A percentile compares a stretch with the other conserved stretches of the same genome.
Evolutionary conservation across 2,329 filamentous ascomycete genomes (phyloP).

Genomic region (Cercospora nicotianae): DNA sequence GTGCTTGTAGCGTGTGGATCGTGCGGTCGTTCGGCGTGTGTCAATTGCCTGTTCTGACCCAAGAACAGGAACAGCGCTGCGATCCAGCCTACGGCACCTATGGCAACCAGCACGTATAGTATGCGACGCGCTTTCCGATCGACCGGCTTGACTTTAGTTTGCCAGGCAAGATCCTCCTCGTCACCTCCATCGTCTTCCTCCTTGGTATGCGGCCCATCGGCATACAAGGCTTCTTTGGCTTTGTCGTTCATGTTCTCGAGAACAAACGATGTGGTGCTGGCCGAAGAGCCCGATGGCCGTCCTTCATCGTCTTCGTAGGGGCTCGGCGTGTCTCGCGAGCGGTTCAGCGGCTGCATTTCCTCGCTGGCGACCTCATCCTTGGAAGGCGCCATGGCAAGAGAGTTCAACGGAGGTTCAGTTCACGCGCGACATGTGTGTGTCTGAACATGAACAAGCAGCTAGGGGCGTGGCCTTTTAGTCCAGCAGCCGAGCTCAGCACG

Average conservation of each 20-base stretch:
- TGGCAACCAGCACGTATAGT: constrained; percentile 60
- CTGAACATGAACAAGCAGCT: not conserved
- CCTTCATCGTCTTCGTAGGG: constrained; percentile 39
- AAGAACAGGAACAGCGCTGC: constrained; percentile 68
- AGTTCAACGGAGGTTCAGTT: not conserved
- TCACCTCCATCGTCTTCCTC: constrained; percentile 50
- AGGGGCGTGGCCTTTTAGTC: not conserved
- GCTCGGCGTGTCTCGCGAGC: constrained; percentile 34
- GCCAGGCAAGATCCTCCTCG: constrained; percentile 48
- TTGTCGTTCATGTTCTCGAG: constrained; percentile 72
- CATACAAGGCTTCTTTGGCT: constrained; percentile 50
- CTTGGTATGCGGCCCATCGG: constrained; percentile 40
- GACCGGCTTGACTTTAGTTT: constrained; percentile 51
- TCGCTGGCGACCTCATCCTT: constrained; percentile 35
- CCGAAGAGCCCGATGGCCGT: constrained; percentile 63
- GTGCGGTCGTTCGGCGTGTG: constrained; percentile 63
- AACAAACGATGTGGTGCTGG: constrained; percentile 80
- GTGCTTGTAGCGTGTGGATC: constrained; percentile 65
- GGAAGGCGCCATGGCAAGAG: constrained; percentile 3
- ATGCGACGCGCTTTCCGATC: constrained; percentile 65
- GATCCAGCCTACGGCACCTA: constrained; percentile 68
- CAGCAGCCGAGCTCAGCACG: not conserved
- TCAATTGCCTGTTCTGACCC: constrained; percentile 63
- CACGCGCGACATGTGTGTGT: not conserved
- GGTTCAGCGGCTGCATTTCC: constrained; percentile 49